Percentiles rank a stretch among this genome's conserved stretches.
phyloP scores from a whole-genome alignment of 768 basidiomycete genomes.

The Dictyophora rubrovolvata region DNA sequence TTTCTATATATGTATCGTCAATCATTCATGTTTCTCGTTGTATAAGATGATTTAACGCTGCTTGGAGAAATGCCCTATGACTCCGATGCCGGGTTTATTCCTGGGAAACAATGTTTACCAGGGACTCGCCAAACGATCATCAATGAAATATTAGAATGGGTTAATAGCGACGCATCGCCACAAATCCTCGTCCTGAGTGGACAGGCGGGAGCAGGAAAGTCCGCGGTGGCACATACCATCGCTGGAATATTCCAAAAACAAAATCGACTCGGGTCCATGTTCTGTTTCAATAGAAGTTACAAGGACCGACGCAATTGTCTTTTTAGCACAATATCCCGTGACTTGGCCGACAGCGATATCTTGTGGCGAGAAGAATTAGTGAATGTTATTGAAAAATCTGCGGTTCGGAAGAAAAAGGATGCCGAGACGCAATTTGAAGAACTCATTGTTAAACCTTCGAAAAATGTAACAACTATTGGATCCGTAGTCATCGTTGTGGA shows the following conservation, averaged over 20 bases:
- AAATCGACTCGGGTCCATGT: conserved; percentile 13
- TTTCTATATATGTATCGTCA: not conserved
- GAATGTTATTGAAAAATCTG: not conserved
- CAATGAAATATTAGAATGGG: conserved; percentile 12
- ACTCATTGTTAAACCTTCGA: conserved; percentile 13
- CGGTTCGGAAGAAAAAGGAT: not conserved
- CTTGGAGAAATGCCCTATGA: not conserved
- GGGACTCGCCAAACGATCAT: conserved; percentile 18
- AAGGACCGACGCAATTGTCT: conserved; percentile 8
- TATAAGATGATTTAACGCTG: not conserved
- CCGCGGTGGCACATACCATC: conserved; percentile 22
- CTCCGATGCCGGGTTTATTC: not conserved
- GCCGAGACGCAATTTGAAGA: conserved; percentile 7
- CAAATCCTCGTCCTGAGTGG: conserved; percentile 14
- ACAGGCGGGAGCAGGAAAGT: conserved; percentile 20
- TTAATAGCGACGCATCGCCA: conserved; percentile 8
- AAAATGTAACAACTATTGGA: not conserved
- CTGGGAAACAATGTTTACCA: not conserved
- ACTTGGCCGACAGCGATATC: conserved; percentile 15
- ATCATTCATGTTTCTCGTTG: not conserved
- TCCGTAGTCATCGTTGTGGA: conserved; percentile 21
- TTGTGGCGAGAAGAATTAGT: not conserved
- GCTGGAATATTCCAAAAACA: conserved; percentile 13
- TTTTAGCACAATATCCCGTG: conserved; percentile 17
- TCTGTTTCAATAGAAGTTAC: conserved; percentile 16